phyloP scores from a whole-genome alignment of 202 grass and related monocot species.

The Saccharum hybrid region DNA sequence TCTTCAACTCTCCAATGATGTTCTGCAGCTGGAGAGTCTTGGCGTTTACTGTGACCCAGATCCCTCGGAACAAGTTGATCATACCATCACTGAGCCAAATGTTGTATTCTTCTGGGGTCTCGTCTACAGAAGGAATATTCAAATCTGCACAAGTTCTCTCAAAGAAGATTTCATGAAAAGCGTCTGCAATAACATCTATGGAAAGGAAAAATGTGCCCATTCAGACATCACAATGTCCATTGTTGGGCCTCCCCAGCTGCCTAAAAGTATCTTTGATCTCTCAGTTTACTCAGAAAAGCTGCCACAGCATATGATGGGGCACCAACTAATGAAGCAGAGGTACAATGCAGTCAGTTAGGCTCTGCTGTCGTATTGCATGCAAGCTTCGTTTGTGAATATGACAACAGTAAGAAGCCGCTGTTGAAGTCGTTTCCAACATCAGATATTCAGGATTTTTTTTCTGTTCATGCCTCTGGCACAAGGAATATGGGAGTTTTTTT shows the following conservation, averaged over 20 bases:
- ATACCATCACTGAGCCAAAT: constrained; percentile 49
- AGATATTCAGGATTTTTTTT: constrained; percentile 10
- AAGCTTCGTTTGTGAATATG: constrained; percentile 45
- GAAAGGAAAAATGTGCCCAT: constrained; percentile 46
- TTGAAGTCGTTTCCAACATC: constrained; percentile 38
- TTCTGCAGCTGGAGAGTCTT: constrained; percentile 64
- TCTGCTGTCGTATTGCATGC: background rate
- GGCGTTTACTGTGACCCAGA: constrained; percentile 64
- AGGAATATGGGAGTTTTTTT: constrained; percentile 38
- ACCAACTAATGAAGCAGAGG: constrained; percentile 42
- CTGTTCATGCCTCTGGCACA: constrained; percentile 38
- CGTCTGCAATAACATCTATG: constrained; percentile 59
- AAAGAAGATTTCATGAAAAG: constrained; percentile 72
- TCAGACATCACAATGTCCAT: constrained; percentile 57
- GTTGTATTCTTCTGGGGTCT: constrained; percentile 74
- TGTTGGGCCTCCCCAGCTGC: constrained; percentile 45
- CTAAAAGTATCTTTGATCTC: constrained; percentile 48
- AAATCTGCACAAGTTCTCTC: constrained; percentile 49
- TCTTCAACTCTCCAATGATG: constrained; percentile 35
- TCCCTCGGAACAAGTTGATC: constrained; percentile 60
- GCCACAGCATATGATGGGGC: constrained; percentile 47
- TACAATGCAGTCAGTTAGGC: constrained; percentile 44
- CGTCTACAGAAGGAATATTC: constrained; percentile 30
- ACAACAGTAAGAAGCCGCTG: constrained; percentile 35
- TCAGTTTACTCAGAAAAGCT: constrained; percentile 52